phyloP scores from a whole-genome alignment of 2,329 filamentous ascomycete species.

The Trichoderma pleuroti region DNA sequence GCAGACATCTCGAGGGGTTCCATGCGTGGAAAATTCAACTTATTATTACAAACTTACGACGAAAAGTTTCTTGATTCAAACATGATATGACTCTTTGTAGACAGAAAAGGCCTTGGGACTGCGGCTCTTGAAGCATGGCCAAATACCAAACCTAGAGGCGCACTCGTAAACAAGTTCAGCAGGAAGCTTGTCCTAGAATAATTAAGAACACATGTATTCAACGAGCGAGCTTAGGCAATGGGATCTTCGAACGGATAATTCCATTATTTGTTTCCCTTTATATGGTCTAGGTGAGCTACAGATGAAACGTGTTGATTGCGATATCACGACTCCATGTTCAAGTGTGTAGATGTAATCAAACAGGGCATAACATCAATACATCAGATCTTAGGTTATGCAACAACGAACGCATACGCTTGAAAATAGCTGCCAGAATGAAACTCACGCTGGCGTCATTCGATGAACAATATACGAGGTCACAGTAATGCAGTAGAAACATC shows the following conservation, averaged over 20 bases:
- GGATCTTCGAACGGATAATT: background rate
- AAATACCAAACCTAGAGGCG: too few relatives aligned
- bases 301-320: background rate
- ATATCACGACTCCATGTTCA: background rate
- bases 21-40: too few relatives aligned
- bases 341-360: background rate
- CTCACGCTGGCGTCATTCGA: too few relatives aligned
- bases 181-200: background rate
- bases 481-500: background rate
- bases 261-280: background rate
- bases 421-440: too few relatives aligned
- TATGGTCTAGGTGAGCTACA: background rate
- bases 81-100: too few relatives aligned
- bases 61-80: too few relatives aligned
- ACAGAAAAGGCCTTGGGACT: too few relatives aligned
- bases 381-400: background rate
- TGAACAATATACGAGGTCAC: background rate
- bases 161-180: background rate
- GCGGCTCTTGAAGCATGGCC: too few relatives aligned
- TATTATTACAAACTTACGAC: too few relatives aligned
- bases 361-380: background rate
- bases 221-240: background rate
- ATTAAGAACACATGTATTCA: background rate
- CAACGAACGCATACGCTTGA: background rate
- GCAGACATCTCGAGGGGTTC: background rate